Conservation (phyloP, 1,139 yeast species). For the Candida sp. region DNA sequence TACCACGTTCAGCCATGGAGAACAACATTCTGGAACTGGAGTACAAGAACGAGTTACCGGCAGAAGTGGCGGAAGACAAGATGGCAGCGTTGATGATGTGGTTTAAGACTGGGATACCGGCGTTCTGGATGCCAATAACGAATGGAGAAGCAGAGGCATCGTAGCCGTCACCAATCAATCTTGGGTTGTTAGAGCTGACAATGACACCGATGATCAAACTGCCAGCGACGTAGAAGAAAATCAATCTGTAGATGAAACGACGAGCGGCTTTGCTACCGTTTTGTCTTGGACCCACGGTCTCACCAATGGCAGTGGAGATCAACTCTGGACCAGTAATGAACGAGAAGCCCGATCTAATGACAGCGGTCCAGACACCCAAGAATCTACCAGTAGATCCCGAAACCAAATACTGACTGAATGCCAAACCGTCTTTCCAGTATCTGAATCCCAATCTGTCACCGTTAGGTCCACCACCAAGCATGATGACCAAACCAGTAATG, state of each 20-base stretch:
- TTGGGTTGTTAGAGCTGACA: constrained; percentile 36
- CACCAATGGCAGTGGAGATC: constrained; percentile 45
- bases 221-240: constrained; percentile 50
- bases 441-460: constrained; percentile 65
- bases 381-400: constrained; percentile 64
- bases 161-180: constrained; percentile 34
- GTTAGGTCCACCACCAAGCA: constrained; percentile 57
- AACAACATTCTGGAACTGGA: constrained; percentile 75
- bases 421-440: constrained; percentile 65
- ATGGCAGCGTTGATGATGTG: constrained; percentile 73
- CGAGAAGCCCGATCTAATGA: constrained; percentile 44
- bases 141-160: constrained; percentile 55
- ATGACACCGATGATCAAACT: constrained; percentile 52
- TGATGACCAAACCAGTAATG: constrained; percentile 46
- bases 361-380: constrained; percentile 43
- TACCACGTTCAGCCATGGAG: constrained; percentile 63
- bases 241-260: constrained; percentile 51
- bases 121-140: constrained; percentile 57
- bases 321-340: constrained; percentile 43
- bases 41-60: constrained; percentile 69
- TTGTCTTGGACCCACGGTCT: constrained; percentile 47
- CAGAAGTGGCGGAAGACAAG: constrained; percentile 69
- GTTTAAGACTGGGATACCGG: constrained; percentile 63
- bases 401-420: constrained; percentile 45
- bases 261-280: constrained; percentile 50